Evolutionary conservation across 2,329 filamentous ascomycete genomes (phyloP).

Genomic region (Apiospora phragmitis): DNA sequence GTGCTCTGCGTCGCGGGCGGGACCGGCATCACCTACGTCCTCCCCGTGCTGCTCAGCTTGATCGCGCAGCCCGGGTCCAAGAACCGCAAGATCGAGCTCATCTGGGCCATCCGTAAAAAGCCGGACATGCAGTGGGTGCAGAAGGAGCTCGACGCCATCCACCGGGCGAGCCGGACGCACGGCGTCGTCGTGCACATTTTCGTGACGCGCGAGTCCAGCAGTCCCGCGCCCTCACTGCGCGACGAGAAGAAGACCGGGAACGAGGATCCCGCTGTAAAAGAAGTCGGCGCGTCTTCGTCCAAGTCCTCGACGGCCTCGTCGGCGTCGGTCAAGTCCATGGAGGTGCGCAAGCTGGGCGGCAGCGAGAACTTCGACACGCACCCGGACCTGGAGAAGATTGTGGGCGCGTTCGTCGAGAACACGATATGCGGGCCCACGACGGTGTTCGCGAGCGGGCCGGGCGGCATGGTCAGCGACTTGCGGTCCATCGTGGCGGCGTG

Average conservation of each 20-base stretch:
- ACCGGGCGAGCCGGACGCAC: slow-evolving; percentile 36
- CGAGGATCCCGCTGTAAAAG: slow-evolving; percentile 25
- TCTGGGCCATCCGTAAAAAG: slow-evolving; percentile 62
- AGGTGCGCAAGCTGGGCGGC: slow-evolving; percentile 31
- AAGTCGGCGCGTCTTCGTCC: slow-evolving; percentile 23
- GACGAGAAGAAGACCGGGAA: slow-evolving; percentile 25
- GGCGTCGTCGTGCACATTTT: slow-evolving; percentile 57
- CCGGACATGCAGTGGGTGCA: slow-evolving; percentile 59
- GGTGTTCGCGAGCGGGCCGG: slow-evolving; percentile 62
- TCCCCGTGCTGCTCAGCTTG: slow-evolving; percentile 49
- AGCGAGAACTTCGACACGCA: slow-evolving; percentile 34
- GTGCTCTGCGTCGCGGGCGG: slow-evolving; percentile 58
- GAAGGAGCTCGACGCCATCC: slow-evolving; percentile 54
- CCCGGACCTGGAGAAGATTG: slow-evolving; percentile 46
- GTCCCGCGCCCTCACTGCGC: slow-evolving; percentile 24
- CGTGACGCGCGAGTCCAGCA: slow-evolving; percentile 52
- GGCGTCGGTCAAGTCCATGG: slow-evolving; percentile 29
- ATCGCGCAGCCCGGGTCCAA: slow-evolving; percentile 28
- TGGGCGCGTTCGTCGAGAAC: slow-evolving; percentile 48
- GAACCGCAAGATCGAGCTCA: slow-evolving; percentile 55
- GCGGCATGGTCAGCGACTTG: slow-evolving; percentile 59
- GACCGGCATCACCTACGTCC: slow-evolving; percentile 58
- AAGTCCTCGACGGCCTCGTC: slow-evolving; percentile 19
- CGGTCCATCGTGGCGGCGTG: slow-evolving; percentile 52
- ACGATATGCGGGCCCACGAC: slow-evolving; percentile 50